Conservation (phyloP, 176 grass and related monocot genomes). For the Pontederia paniculata region DNA sequence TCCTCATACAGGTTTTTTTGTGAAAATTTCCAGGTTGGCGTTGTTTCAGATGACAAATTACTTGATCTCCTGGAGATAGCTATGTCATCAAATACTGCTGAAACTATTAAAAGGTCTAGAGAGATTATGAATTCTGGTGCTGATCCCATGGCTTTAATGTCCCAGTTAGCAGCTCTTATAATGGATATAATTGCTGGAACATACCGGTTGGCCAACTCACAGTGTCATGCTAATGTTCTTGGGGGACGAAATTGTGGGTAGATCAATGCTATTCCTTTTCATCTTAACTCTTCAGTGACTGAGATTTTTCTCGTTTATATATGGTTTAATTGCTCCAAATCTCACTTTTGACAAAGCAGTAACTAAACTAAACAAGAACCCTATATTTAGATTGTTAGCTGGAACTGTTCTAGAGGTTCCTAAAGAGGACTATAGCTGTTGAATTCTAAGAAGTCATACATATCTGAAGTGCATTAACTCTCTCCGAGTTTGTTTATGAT, state of each 20-base stretch:
- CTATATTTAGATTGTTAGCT: too few species aligned
- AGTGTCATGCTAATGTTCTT: conserved; percentile 41
- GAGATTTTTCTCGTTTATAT: conserved; percentile 1
- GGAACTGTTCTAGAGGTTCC: too few species aligned
- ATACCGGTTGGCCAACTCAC: conserved; percentile 60
- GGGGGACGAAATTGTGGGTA: conserved; percentile 77
- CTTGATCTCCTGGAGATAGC: conserved; percentile 91
- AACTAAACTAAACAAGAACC: too few species aligned
- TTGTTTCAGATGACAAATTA: conserved; percentile 95
- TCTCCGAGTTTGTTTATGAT: too few species aligned
- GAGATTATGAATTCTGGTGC: conserved; percentile 94
- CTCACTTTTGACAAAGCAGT: too few species aligned
- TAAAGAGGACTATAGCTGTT: too few species aligned
- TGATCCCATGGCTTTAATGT: conserved; percentile 98
- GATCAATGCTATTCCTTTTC: neutral
- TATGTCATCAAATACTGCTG: conserved; percentile 92
- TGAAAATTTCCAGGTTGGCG: conserved; percentile 50
- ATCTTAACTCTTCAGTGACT: neutral
- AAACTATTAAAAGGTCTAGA: conserved; percentile 92
- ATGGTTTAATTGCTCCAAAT: conserved; percentile 4
- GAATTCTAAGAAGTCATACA: too few species aligned
- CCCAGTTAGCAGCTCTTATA: conserved; percentile 95
- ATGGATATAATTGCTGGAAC: conserved; percentile 99
- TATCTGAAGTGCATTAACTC: too few species aligned
- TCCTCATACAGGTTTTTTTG: neutral